Percentiles rank a stretch among this genome's conserved stretches.
Conservation (phyloP, 495 filamentous ascomycete species). For the Aspergillus sparsus region DNA sequence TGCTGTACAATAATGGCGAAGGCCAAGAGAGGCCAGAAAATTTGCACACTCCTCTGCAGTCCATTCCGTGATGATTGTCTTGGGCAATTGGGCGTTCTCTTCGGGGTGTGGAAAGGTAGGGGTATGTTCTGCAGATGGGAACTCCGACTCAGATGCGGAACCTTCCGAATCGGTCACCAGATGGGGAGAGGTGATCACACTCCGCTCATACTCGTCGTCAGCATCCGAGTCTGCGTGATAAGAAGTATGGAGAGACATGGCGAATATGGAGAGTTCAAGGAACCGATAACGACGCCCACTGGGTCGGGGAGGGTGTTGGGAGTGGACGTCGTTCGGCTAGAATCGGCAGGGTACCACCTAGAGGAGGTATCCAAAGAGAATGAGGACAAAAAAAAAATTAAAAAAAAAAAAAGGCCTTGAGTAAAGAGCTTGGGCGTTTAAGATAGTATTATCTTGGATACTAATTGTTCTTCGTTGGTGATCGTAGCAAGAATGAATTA, state of each 20-base stretch:
- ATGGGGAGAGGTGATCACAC: constrained; percentile 69
- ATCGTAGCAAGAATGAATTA: constrained; percentile 6
- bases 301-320: constrained; percentile 12
- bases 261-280: constrained; percentile 5
- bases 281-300: constrained; percentile 21
- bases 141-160: constrained; percentile 80
- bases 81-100: constrained; percentile 68
- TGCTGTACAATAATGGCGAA: constrained; percentile 78
- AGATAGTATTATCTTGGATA: too few species aligned
- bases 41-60: constrained; percentile 83
- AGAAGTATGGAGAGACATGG: constrained; percentile 54
- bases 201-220: constrained; percentile 92
- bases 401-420: too few species aligned
- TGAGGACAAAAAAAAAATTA: not conserved
- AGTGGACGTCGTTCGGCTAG: constrained; percentile 25
- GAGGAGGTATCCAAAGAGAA: not conserved
- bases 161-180: constrained; percentile 75
- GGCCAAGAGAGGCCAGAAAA: constrained; percentile 75
- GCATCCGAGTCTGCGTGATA: constrained; percentile 86
- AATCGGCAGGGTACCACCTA: constrained; percentile 3
- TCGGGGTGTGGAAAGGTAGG: constrained; percentile 74
- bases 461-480: too few species aligned
- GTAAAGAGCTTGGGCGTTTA: too few species aligned
- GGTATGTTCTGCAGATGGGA: constrained; percentile 79
- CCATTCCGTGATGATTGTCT: constrained; percentile 85